Evolutionary conservation across 1,284 basidiomycete species (phyloP).

Genomic region (Fomes fomentarius): DNA sequence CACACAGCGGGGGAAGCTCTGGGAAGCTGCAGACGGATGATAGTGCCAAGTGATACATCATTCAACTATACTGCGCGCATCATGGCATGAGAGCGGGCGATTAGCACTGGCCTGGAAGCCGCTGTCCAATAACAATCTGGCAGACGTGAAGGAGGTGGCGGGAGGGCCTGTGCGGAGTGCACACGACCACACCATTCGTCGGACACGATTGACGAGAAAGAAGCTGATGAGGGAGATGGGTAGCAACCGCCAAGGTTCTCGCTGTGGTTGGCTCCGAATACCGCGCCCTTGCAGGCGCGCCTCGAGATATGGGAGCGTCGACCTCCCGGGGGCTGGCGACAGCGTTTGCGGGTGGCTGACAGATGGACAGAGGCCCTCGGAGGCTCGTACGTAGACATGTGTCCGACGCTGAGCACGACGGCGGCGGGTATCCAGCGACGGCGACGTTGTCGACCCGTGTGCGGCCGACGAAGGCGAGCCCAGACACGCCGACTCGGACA

Average conservation of each 20-base stretch:
- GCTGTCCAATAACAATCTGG: constrained; percentile 11
- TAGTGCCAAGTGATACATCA: constrained; percentile 20
- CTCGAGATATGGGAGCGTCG: constrained; percentile 4
- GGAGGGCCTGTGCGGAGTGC: constrained; percentile 5
- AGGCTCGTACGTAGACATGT: constrained; percentile 22
- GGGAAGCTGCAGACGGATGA: constrained; percentile 15
- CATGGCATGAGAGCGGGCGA: constrained; percentile 18
- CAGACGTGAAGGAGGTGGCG: constrained; percentile 1
- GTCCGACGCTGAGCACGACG: constrained; percentile 7
- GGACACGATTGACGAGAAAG: constrained; percentile 23
- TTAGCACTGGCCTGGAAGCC: constrained; percentile 10
- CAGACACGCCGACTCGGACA: neutral
- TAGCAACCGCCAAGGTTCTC: constrained; percentile 26
- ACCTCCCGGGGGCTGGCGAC: constrained; percentile 6
- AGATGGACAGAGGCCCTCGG: neutral
- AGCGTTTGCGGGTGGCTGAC: constrained; percentile 1
- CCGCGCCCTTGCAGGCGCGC: neutral
- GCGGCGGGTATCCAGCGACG: neutral
- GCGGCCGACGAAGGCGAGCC: constrained; percentile 8
- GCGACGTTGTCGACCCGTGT: constrained; percentile 16
- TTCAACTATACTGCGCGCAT: constrained; percentile 20
- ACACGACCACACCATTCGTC: constrained; percentile 9
- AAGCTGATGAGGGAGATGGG: constrained; percentile 23
- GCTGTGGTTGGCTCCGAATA: constrained; percentile 8
- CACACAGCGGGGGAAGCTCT: too few species aligned